A percentile compares a stretch with the other conserved stretches of the same genome.
phyloP scores from a whole-genome alignment of 768 basidiomycete species.

The Suillus americanus region DNA sequence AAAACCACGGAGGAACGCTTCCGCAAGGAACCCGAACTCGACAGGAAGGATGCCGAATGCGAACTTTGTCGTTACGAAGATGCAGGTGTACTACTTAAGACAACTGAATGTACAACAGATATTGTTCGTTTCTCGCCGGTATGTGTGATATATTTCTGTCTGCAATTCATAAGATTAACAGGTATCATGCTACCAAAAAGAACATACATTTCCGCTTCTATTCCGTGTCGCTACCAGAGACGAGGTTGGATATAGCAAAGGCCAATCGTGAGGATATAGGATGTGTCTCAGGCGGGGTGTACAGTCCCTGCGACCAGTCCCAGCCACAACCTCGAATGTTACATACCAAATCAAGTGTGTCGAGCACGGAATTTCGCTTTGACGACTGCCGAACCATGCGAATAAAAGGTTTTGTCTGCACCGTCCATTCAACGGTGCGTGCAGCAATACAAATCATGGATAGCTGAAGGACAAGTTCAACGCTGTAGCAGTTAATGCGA shows the following conservation, averaged over 20 bases:
- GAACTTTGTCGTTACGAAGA: too few relatives aligned
- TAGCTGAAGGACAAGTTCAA: constrained; percentile 7
- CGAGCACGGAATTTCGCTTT: constrained; percentile 12
- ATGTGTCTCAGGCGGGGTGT: constrained; percentile 38
- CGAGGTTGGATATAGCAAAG: constrained; percentile 38
- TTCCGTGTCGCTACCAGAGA: too few relatives aligned
- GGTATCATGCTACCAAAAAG: too few relatives aligned
- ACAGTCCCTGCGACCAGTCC: constrained; percentile 47
- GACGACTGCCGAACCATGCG: constrained; percentile 10
- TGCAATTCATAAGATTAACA: too few relatives aligned
- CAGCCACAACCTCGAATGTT: constrained; percentile 62
- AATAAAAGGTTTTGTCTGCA: constrained; percentile 12
- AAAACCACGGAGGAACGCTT: too few relatives aligned
- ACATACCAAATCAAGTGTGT: constrained; percentile 50
- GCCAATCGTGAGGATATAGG: constrained; percentile 33
- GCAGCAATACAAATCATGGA: constrained; percentile 8
- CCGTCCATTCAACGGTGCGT: constrained; percentile 20
- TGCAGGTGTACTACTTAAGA: too few relatives aligned
- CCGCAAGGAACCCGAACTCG: too few relatives aligned
- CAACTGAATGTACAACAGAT: too few relatives aligned
- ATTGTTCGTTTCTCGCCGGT: too few relatives aligned
- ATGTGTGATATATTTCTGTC: too few relatives aligned
- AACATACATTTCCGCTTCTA: too few relatives aligned
- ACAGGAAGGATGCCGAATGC: too few relatives aligned
- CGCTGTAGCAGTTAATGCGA: neutral